Base-by-base conservation (phyloP, 345 rosid species). In the Geranium rotundifolium region DNA sequence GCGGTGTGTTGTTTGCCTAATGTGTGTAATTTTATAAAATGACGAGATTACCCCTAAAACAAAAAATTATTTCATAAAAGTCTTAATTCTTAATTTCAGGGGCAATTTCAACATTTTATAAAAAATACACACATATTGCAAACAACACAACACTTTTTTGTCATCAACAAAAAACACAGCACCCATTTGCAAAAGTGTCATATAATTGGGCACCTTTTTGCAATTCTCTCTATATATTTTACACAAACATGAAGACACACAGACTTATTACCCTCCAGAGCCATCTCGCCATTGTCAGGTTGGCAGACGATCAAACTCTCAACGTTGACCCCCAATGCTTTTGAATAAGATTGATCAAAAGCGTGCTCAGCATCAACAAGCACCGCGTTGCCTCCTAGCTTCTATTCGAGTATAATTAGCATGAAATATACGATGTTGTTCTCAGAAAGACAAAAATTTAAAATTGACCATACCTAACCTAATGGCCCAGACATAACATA, bases 291-390 rank as follows among this genome's bases (percentile, higher is more conserved):
- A 61, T 84, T 82, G 81, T 87, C 98, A 63, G 98, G 95, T 73
- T 85, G 96, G 75, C 93, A 89, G 61, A 89, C 98, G 18, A 89
- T 89, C 73, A 92, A 67, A 72, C 85, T 91, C 58, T 89, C 96
- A 17, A 92, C 96, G 79, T 89, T 93, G 56, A 87, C 95, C 3
- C 96, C 96, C 72, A 89, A 56, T 62, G 98, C 87, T 80, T 86
- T 91, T 60, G 98, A 91, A 77, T 91, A 91, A 23, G 98, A 67
- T 54, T 95, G 96, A 79, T 92, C 98, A 80, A 92, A 92, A 70
- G 98, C 98, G 68, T 92, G 98, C 80, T 92, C 98, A 59, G 98
- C 98, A 78, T 89, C 96, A 74, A 92, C 96, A 75, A 89, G 98
- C 96, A 89, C 89, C 15, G 98, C 96, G 71, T 87, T 87, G 78